phyloP scores from a whole-genome alignment of 2,329 filamentous ascomycete species.

The Alternaria atra region DNA sequence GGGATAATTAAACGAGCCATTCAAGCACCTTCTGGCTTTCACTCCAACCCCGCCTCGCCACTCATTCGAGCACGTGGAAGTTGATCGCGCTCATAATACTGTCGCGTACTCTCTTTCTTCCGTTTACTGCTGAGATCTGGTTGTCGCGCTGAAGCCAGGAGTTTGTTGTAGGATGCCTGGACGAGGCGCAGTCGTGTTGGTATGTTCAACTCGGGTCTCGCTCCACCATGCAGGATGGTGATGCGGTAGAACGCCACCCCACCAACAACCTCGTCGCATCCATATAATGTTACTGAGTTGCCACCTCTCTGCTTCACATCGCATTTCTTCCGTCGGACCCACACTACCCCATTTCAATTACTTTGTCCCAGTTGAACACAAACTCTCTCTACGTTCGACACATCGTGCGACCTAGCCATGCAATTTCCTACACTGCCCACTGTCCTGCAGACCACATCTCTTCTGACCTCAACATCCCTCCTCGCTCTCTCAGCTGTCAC shows the following conservation, averaged over 20 bases:
- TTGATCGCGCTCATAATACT: neutral
- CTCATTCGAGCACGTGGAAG: neutral
- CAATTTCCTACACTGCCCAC: neutral
- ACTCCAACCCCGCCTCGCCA: too few species aligned
- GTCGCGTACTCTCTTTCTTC: neutral
- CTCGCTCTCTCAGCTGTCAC: neutral
- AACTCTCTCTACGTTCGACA: neutral
- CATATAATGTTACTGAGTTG: neutral
- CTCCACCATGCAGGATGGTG: neutral
- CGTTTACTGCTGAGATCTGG: neutral
- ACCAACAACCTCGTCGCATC: neutral
- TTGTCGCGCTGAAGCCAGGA: neutral
- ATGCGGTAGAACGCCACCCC: neutral
- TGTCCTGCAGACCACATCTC: neutral
- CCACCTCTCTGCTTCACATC: neutral
- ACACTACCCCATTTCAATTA: too few species aligned
- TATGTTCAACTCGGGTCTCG: neutral
- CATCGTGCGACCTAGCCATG: neutral
- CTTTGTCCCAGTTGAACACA: neutral
- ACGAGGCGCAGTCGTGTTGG: neutral
- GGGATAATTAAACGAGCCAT: neutral
- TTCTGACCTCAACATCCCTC: neutral
- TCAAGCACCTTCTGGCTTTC: neutral
- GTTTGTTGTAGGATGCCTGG: neutral
- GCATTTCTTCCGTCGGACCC: rapidly evolving